Conservation (phyloP, 2,329 filamentous ascomycete species). For the Cryphonectria radicalis region DNA sequence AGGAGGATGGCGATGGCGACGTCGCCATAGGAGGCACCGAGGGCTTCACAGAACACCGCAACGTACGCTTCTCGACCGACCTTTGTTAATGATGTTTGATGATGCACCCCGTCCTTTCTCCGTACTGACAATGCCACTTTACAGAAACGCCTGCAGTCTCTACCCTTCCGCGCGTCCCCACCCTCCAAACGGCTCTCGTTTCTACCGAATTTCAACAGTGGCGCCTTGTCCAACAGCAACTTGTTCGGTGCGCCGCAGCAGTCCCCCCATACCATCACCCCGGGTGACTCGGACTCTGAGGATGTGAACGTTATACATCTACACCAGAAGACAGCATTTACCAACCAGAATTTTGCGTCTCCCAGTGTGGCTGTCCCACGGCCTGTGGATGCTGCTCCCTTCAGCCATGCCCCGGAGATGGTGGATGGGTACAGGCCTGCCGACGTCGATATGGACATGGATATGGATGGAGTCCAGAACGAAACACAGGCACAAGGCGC, state of each 20-base stretch:
- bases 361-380: slow-evolving; percentile 32
- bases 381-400: slow-evolving; percentile 13
- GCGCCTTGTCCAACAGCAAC: slow-evolving; percentile 31
- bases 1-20: slow-evolving; percentile 48
- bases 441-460: slow-evolving; percentile 54
- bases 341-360: slow-evolving; percentile 38
- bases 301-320: slow-evolving; percentile 30
- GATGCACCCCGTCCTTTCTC: neutral
- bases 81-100: neutral
- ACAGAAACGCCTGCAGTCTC: slow-evolving; percentile 59
- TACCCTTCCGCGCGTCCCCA: slow-evolving; percentile 55
- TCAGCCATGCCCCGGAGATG: slow-evolving; percentile 30
- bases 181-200: slow-evolving; percentile 42
- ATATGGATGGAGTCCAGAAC: slow-evolving; percentile 43
- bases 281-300: slow-evolving; percentile 40
- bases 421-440: slow-evolving; percentile 38
- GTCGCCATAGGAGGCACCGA: slow-evolving; percentile 39
- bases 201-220: slow-evolving; percentile 35
- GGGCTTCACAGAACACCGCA: slow-evolving; percentile 56
- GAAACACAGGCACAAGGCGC: slow-evolving; percentile 22
- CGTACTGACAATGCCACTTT: slow-evolving; percentile 14
- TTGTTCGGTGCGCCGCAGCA: slow-evolving; percentile 32
- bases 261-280: slow-evolving; percentile 42
- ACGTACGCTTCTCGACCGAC: slow-evolving; percentile 42
- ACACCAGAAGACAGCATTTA: slow-evolving; percentile 39